Evolutionary conservation across 805 yeast genomes (phyloP).

Genomic region (Zygosaccharomyces bailii): DNA sequence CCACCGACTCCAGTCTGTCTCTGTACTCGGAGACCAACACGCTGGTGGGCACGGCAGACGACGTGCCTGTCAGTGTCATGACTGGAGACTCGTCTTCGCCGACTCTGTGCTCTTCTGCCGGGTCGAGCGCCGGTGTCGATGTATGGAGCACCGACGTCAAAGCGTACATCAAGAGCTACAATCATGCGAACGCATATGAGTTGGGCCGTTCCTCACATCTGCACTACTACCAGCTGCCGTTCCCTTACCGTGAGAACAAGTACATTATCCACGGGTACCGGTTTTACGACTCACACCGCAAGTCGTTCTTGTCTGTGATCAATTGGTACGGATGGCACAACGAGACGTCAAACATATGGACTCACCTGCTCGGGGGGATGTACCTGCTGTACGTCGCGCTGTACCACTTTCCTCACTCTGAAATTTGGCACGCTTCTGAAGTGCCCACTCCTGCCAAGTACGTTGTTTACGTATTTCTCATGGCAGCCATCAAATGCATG

Average conservation of each 20-base stretch:
- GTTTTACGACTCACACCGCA: constrained; percentile 60
- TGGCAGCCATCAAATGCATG: constrained; percentile 74
- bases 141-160: constrained; percentile 13
- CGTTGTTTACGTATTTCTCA: constrained; percentile 60
- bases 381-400: constrained; percentile 54
- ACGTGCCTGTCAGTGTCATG: not conserved
- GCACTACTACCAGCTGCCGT: constrained; percentile 84
- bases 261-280: constrained; percentile 82
- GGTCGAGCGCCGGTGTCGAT: constrained; percentile 1
- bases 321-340: constrained; percentile 57
- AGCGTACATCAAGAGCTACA: constrained; percentile 38
- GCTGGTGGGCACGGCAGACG: constrained; percentile 14
- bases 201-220: constrained; percentile 48
- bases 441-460: constrained; percentile 31
- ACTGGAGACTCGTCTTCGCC: constrained; percentile 6
- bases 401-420: constrained; percentile 61
- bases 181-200: constrained; percentile 45
- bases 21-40: constrained; percentile 23
- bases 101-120: not conserved
- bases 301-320: constrained; percentile 60
- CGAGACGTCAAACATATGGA: constrained; percentile 91
- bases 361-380: constrained; percentile 72
- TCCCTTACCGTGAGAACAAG: constrained; percentile 90
- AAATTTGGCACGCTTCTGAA: constrained; percentile 48
- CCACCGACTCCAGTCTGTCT: constrained; percentile 16